These are phyloP conservation scores for Phlegmacium glaucopus DNA, from an alignment of 768 basidiomycete genomes.

Conservation along the genomic window DNA sequence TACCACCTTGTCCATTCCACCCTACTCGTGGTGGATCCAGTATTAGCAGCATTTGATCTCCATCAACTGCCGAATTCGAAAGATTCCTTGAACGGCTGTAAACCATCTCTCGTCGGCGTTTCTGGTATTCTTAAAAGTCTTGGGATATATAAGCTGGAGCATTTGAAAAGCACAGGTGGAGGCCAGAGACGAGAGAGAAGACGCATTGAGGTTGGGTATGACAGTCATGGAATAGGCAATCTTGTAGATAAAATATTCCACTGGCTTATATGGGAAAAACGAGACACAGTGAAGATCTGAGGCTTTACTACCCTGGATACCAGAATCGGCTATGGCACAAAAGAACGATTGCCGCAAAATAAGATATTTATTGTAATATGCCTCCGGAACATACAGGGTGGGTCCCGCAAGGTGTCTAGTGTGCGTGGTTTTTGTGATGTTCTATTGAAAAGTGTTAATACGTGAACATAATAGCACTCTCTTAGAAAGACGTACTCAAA, in stretches of 20 bases:
- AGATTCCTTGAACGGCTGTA: constrained; percentile 55
- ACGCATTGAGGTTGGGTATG: constrained; percentile 63
- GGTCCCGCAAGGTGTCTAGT: constrained; percentile 38
- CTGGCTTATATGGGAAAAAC: too few relatives aligned
- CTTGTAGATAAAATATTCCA: constrained; percentile 56
- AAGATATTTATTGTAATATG: too few relatives aligned
- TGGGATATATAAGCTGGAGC: constrained; percentile 57
- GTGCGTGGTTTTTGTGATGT: constrained; percentile 90
- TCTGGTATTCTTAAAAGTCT: constrained; percentile 51
- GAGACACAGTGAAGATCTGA: too few relatives aligned
- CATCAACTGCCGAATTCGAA: constrained; percentile 41
- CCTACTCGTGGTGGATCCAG: constrained; percentile 38
- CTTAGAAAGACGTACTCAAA: constrained; percentile 59
- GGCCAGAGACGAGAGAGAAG: constrained; percentile 69
- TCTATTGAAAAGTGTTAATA: constrained; percentile 44
- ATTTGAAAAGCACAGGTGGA: constrained; percentile 53
- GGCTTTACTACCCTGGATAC: too few relatives aligned
- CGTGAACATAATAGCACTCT: neutral
- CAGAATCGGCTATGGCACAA: too few relatives aligned
- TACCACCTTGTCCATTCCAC: constrained; percentile 32
- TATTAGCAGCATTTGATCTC: constrained; percentile 40
- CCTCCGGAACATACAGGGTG: neutral
- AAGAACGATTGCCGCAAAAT: too few relatives aligned
- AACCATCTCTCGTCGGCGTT: constrained; percentile 64
- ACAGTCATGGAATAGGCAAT: constrained; percentile 81